These are phyloP conservation scores for Leishmania tarentolae DNA, from an alignment of 208 protist species.

Conservation along the genomic window DNA sequence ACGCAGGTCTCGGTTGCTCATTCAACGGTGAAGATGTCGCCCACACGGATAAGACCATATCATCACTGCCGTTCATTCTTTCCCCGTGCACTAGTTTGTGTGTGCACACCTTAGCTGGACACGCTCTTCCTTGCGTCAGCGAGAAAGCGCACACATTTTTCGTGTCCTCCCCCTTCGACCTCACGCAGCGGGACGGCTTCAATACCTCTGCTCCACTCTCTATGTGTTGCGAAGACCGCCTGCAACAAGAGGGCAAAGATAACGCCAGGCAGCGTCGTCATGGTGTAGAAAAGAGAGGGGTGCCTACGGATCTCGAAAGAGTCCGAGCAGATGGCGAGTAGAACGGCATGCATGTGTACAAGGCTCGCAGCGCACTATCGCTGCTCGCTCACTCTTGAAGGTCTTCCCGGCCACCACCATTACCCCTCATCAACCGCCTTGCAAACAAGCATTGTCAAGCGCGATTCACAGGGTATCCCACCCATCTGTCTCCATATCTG, in stretches of 20 bases:
- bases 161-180: neutral
- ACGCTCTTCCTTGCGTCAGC: neutral
- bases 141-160: neutral
- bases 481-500: neutral
- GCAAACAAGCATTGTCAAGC: neutral
- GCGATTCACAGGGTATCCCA: neutral
- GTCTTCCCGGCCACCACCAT: neutral
- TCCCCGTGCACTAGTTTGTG: neutral
- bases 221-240: neutral
- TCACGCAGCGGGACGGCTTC: too few relatives aligned
- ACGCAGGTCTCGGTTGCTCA: constrained; percentile 16
- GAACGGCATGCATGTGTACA: neutral
- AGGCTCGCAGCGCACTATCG: neutral
- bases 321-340: neutral
- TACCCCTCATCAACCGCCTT: neutral
- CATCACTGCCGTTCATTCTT: neutral
- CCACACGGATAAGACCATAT: neutral
- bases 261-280: neutral
- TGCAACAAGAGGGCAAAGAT: neutral
- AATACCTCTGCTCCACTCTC: neutral
- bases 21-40: neutral
- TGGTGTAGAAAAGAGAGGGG: neutral
- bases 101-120: neutral
- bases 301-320: neutral
- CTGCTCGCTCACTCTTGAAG: neutral